phyloP scores from a whole-genome alignment of 2,329 filamentous ascomycete genomes.

The Claviceps sp. region DNA sequence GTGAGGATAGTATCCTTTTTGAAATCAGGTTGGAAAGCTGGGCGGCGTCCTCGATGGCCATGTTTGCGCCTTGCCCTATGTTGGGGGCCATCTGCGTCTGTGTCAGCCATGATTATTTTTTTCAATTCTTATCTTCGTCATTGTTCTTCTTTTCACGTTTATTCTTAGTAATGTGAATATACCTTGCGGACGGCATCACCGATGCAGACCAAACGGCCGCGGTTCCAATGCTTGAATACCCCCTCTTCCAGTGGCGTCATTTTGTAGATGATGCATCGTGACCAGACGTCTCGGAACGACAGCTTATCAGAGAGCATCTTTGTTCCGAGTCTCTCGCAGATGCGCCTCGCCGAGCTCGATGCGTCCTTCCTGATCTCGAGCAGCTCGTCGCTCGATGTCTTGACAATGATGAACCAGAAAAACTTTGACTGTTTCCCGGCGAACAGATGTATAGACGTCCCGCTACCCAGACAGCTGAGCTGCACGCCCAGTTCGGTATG shows the following conservation, averaged over 20 bases:
- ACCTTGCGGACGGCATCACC: constrained; percentile 21
- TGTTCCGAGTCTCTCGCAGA: constrained; percentile 13
- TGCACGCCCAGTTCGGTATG: constrained; percentile 1
- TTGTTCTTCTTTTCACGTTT: background rate
- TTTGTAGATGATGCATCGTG: constrained; percentile 4
- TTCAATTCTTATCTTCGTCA: too few relatives aligned
- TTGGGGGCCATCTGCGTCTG: constrained; percentile 8
- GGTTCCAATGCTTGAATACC: constrained; percentile 17
- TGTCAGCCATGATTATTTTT: too few relatives aligned
- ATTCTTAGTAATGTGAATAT: constrained; percentile 2
- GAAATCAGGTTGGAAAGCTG: constrained; percentile 7
- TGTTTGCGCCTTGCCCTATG: constrained; percentile 11
- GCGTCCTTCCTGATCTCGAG: constrained; percentile 8
- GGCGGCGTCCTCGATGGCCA: constrained; percentile 10
- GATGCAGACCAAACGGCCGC: constrained; percentile 17
- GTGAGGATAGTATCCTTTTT: background rate
- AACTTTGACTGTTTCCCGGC: constrained; percentile 1
- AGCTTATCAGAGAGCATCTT: constrained; percentile 14
- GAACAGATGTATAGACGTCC: constrained; percentile 2
- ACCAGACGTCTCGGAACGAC: constrained; percentile 22
- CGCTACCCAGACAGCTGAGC: constrained; percentile 1
- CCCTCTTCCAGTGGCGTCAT: constrained; percentile 20
- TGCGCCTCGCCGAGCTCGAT: constrained; percentile 2
- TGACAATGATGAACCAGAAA: constrained; percentile 5
- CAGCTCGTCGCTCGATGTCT: constrained; percentile 14